Evolutionary conservation across 345 rosid genomes (phyloP), one percentile per base, ranked within the genome.

Genomic region (Ailanthus altissimus): DNA sequence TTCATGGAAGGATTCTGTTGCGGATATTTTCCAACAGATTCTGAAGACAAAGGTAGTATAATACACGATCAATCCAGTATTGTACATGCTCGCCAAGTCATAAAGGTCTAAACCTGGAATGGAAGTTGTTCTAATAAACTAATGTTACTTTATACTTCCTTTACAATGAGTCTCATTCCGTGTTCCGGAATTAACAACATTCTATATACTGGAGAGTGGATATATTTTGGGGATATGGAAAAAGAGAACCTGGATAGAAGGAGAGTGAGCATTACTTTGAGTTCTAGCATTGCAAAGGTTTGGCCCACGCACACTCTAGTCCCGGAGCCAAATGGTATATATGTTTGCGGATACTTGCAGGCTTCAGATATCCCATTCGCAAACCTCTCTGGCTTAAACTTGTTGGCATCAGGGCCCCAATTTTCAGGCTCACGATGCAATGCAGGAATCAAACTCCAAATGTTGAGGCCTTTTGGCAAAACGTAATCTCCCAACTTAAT

Each of bases 321-420:
- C 16, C 90, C 88, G 0, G 75, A 45, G 0, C 84, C 88, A 26
- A 87, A 85, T 1, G 85, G 81, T 3, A 87, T 25, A 25, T 81
- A 79, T 3, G 76, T 82, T 45, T 79, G 83, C 1, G 82, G 86
- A 32, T 79, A 81, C 66, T 83, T 83, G 61, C 85, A 83, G 21
- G 88, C 86, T 54, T 68, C 78, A 6, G 85, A 58, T 3, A 85
- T 74, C 15, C 90, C 88, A 12, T 66, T 46, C 20, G 36, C 25
- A 40, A 85, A 87, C 67, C 92, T 83, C 36, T 70, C 74, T 1
- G 93, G 92, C 63, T 88, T 87, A 79, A 87, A 87, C 25, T 79
- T 85, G 54, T 80, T 71, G 4, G 87, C 84, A 32, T 88, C 86
- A 5, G 56, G 46, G 50, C 92, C 92, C 90, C 92, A 85, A 54